A percentile compares a stretch with the other conserved stretches of the same genome.
phyloP scores from a whole-genome alignment of 2,329 filamentous ascomycete species.

The Lachnellula occidentalis region DNA sequence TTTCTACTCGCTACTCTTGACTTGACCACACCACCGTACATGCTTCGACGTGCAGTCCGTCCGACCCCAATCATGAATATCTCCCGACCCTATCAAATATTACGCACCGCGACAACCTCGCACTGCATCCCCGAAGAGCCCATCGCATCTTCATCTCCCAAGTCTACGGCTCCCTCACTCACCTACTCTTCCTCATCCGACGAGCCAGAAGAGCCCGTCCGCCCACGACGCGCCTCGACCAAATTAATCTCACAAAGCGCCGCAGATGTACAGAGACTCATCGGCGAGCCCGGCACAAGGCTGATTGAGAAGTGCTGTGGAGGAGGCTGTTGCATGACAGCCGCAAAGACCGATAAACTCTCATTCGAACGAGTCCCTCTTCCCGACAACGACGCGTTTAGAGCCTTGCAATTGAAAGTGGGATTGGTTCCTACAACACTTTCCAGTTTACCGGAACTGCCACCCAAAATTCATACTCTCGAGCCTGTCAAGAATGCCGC shows the following conservation, averaged over 20 bases:
- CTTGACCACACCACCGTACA: not conserved
- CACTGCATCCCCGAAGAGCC: constrained; percentile 29
- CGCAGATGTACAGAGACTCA: constrained; percentile 57
- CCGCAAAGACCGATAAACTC: constrained; percentile 39
- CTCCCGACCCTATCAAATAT: constrained; percentile 22
- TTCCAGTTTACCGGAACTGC: constrained; percentile 65
- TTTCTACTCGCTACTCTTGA: too few species aligned
- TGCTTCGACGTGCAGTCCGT: constrained; percentile 10
- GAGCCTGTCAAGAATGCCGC: constrained; percentile 46
- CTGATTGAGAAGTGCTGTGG: constrained; percentile 60
- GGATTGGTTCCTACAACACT: constrained; percentile 68
- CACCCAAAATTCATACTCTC: constrained; percentile 69
- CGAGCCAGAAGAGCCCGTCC: constrained; percentile 37
- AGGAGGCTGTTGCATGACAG: constrained; percentile 56
- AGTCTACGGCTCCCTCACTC: constrained; percentile 54
- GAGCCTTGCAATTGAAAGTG: constrained; percentile 71
- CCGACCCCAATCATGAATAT: constrained; percentile 14
- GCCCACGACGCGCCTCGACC: constrained; percentile 62
- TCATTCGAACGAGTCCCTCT: constrained; percentile 49
- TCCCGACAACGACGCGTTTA: constrained; percentile 82
- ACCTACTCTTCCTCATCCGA: constrained; percentile 57
- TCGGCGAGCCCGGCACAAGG: constrained; percentile 57
- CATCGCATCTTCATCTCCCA: constrained; percentile 25
- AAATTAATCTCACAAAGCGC: constrained; percentile 60
- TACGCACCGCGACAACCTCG: constrained; percentile 25